phyloP scores from a whole-genome alignment of 2,329 filamentous ascomycete species.

The Fusarium pilosicola region DNA sequence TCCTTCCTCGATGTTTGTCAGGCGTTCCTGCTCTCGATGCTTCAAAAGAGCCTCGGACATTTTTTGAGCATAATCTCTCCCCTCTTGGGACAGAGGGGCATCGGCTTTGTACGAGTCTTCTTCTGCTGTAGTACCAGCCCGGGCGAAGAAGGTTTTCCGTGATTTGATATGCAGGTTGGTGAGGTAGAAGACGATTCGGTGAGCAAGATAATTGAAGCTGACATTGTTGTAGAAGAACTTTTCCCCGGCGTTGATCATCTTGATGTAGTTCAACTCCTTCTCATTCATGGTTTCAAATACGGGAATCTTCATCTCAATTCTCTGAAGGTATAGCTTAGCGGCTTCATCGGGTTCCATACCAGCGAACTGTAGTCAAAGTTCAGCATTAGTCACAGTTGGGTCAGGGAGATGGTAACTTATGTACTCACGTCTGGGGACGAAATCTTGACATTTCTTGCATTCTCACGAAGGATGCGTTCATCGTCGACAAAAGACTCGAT shows the following conservation, averaged over 20 bases:
- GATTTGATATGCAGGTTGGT: slow-evolving; percentile 98
- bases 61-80: slow-evolving; percentile 81
- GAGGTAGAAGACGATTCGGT: slow-evolving; percentile 97
- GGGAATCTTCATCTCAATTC: slow-evolving; percentile 92
- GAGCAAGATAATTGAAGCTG: slow-evolving; percentile 94
- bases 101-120: slow-evolving; percentile 94
- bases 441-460: slow-evolving; percentile 97
- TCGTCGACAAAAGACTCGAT: slow-evolving; percentile 97
- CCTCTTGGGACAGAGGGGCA: slow-evolving; percentile 82
- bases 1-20: slow-evolving; percentile 73
- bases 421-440: slow-evolving; percentile 86
- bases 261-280: slow-evolving; percentile 93
- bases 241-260: slow-evolving; percentile 98
- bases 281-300: slow-evolving; percentile 98
- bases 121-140: slow-evolving; percentile 85
- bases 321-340: slow-evolving; percentile 87
- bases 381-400: not conserved
- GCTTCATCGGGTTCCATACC: slow-evolving; percentile 94
- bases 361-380: slow-evolving; percentile 69
- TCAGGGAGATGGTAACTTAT: no score
- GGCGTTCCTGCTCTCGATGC: slow-evolving; percentile 84
- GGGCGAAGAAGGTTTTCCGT: slow-evolving; percentile 90
- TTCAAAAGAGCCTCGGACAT: slow-evolving; percentile 86
- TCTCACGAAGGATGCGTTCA: slow-evolving; percentile 92
- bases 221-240: slow-evolving; percentile 96